Percentiles rank a stretch among this genome's conserved stretches.
phyloP scores from a whole-genome alignment of 148 eudicot species.

The Gaultheria prostrata region DNA sequence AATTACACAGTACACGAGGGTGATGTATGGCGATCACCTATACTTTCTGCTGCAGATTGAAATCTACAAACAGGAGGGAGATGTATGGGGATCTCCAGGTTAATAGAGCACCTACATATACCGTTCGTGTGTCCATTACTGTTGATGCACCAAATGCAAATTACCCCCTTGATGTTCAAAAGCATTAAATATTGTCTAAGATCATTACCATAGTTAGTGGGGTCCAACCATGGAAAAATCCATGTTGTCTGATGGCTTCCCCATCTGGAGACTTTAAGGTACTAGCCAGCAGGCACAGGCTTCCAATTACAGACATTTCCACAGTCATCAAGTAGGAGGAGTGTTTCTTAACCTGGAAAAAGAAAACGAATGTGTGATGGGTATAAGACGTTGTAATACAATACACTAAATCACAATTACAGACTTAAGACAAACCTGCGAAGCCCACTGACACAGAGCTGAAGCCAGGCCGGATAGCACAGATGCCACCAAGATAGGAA shows the following conservation, averaged over 20 bases:
- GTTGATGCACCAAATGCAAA: not conserved
- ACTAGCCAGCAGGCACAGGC: conserved; percentile 80
- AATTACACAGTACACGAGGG: not conserved
- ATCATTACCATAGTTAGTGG: conserved; percentile 63
- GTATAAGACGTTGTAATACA: not conserved
- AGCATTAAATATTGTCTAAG: conserved; percentile 12
- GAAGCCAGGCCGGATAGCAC: conserved; percentile 97
- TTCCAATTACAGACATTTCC: conserved; percentile 94
- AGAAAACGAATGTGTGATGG: not conserved
- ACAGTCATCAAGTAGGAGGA: conserved; percentile 92
- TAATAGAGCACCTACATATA: not conserved
- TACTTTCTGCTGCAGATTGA: not conserved
- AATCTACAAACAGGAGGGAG: not conserved
- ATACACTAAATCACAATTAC: not conserved
- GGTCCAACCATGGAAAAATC: conserved; percentile 88
- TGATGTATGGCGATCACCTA: not conserved
- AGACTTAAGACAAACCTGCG: conserved; percentile 69
- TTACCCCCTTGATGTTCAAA: not conserved
- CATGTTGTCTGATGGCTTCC: conserved; percentile 69
- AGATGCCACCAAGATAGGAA: conserved; percentile 89
- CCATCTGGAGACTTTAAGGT: conserved; percentile 90
- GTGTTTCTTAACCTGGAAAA: conserved; percentile 78
- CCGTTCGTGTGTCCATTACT: not conserved
- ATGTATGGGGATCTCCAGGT: not conserved
- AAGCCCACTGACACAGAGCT: conserved; percentile 98